Conservation (phyloP, 371 early-diverging fungal species). For the Mortierella sp. region DNA sequence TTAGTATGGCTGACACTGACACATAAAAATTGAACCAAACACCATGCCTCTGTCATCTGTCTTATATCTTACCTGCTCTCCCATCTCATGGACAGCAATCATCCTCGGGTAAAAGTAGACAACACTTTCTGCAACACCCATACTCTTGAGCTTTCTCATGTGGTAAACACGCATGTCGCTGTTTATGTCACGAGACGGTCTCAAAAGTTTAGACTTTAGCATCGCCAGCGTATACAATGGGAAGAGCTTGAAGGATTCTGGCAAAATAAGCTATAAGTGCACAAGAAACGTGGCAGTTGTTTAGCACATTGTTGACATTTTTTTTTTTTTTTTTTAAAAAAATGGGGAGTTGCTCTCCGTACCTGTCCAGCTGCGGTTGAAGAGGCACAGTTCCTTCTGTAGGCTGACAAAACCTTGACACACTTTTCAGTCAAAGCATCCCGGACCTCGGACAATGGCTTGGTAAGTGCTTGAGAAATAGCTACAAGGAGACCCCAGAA, state of each 20-base stretch:
- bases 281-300: neutral
- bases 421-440: constrained; percentile 88
- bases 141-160: constrained; percentile 79
- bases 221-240: constrained; percentile 92
- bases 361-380: constrained; percentile 92
- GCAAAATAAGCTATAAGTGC: constrained; percentile 80
- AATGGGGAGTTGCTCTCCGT: too few species aligned
- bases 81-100: constrained; percentile 73
- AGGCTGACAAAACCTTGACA: constrained; percentile 89
- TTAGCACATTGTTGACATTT: constrained; percentile 10
- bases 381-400: constrained; percentile 92
- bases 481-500: too few species aligned
- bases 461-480: constrained; percentile 70
- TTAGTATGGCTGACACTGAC: too few species aligned
- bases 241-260: constrained; percentile 94
- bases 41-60: too few species aligned
- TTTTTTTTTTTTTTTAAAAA: too few species aligned
- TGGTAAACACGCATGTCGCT: constrained; percentile 82
- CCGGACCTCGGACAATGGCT: constrained; percentile 81
- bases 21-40: too few species aligned
- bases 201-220: constrained; percentile 81
- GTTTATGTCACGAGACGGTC: constrained; percentile 63
- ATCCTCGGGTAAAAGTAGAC: constrained; percentile 89
- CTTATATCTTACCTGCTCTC: constrained; percentile 59
- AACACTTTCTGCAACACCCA: constrained; percentile 74